Evolutionary conservation across 2,329 filamentous ascomycete genomes (phyloP).

Genomic region (Colletotrichum noveboracense): DNA sequence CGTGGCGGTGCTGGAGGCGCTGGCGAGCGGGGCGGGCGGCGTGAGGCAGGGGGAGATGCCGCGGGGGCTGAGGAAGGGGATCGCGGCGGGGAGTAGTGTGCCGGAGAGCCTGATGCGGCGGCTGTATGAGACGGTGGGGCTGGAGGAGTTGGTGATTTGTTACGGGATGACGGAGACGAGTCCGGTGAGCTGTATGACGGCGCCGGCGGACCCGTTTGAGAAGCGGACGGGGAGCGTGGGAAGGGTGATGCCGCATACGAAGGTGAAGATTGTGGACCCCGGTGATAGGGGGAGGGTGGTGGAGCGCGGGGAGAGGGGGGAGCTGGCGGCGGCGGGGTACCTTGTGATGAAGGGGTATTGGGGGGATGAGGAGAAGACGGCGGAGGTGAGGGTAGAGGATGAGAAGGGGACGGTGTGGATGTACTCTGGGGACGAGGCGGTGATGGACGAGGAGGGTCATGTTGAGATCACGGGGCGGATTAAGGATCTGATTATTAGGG

Average conservation of each 20-base stretch:
- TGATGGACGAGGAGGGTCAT: conserved; percentile 83
- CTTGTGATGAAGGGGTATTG: conserved; percentile 92
- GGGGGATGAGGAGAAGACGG: conserved; percentile 72
- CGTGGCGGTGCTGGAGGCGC: conserved; percentile 80
- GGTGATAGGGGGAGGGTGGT: conserved; percentile 63
- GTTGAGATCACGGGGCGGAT: conserved; percentile 88
- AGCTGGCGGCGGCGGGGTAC: conserved; percentile 85
- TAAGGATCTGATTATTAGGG: conserved; percentile 94
- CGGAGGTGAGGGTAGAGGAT: conserved; percentile 61
- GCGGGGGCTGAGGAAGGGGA: conserved; percentile 76
- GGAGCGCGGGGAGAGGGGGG: conserved; percentile 71
- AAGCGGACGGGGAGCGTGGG: conserved; percentile 81
- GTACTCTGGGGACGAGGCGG: conserved; percentile 89
- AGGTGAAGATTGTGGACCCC: conserved; percentile 76
- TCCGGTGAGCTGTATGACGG: conserved; percentile 82
- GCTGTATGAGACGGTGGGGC: conserved; percentile 75
- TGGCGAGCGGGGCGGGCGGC: conserved; percentile 48
- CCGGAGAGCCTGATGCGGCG: conserved; percentile 81
- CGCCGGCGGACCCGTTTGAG: conserved; percentile 74
- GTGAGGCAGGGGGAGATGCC: conserved; percentile 32
- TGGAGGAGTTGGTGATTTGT: conserved; percentile 87
- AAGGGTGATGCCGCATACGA: conserved; percentile 81
- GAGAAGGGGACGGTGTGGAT: conserved; percentile 75
- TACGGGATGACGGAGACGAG: conserved; percentile 96
- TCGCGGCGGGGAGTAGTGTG: conserved; percentile 86